These are phyloP conservation scores for Asterophora lycoperdoides DNA, from an alignment of 768 basidiomycete genomes.

Conservation along the genomic window DNA sequence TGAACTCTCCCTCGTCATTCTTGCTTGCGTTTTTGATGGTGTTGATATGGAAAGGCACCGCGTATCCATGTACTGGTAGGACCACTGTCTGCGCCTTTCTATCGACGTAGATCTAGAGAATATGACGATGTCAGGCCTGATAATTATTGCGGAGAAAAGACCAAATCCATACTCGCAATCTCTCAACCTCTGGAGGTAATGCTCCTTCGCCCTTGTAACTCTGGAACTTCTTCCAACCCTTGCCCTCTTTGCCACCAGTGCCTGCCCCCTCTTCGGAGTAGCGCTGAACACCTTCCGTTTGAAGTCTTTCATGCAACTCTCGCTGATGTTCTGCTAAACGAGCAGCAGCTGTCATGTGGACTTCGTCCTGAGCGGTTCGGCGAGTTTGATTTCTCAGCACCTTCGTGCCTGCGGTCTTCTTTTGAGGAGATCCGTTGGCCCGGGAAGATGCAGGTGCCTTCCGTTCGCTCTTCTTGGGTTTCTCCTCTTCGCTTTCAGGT, in stretches of 20 bases:
- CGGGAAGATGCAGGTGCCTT: conserved; percentile 47
- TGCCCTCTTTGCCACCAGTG: conserved; percentile 76
- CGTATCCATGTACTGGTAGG: conserved; percentile 90
- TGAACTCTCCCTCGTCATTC: conserved; percentile 93
- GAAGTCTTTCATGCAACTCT: conserved; percentile 72
- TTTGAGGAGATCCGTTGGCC: conserved; percentile 64
- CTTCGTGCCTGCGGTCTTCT: conserved; percentile 75
- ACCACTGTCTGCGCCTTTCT: conserved; percentile 87
- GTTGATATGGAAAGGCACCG: conserved; percentile 97
- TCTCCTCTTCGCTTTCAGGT: conserved; percentile 56
- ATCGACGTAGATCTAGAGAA: conserved; percentile 78
- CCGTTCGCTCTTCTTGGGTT: conserved; percentile 50
- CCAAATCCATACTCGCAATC: conserved; percentile 57
- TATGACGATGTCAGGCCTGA: neutral
- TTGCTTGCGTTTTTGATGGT: conserved; percentile 98
- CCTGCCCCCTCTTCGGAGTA: conserved; percentile 82
- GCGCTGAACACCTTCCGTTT: conserved; percentile 74
- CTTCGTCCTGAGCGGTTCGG: conserved; percentile 80
- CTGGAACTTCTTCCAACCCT: conserved; percentile 93
- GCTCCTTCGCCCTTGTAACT: conserved; percentile 95
- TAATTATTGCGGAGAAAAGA: neutral
- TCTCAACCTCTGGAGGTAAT: conserved; percentile 79
- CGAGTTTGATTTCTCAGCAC: conserved; percentile 89
- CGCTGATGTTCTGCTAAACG: conserved; percentile 85
- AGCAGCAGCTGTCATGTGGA: conserved; percentile 70